phyloP scores from a whole-genome alignment of 23 red algal genomes.

The Gracilariopsis chorda region DNA sequence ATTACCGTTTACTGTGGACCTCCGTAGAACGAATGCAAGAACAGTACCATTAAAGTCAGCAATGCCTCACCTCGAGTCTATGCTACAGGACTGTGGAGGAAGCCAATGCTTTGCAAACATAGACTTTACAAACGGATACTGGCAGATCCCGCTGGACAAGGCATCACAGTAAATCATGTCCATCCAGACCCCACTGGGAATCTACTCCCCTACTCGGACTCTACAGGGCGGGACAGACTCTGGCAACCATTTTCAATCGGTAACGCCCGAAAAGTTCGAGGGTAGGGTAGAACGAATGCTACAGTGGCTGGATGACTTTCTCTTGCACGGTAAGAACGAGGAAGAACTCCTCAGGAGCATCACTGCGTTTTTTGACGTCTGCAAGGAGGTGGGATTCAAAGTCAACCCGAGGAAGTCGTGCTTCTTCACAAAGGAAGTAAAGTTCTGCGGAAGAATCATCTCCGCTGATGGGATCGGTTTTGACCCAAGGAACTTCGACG shows the following conservation, averaged over 20 bases:
- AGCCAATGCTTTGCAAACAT: not conserved
- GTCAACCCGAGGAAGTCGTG: constrained; percentile 11
- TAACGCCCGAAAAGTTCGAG: constrained; percentile 10
- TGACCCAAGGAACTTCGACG: not conserved
- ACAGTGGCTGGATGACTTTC: too few relatives aligned
- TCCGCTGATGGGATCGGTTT: not conserved
- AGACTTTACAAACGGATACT: constrained; percentile 26
- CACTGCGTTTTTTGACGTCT: too few relatives aligned
- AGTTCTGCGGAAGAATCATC: constrained; percentile 19
- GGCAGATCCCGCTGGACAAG: constrained; percentile 26
- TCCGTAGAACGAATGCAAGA: not conserved
- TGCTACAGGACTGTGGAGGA: not conserved
- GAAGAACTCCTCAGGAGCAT: too few relatives aligned
- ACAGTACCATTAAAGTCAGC: not conserved
- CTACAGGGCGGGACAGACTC: not conserved
- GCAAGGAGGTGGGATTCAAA: not conserved
- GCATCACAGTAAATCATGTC: constrained; percentile 10
- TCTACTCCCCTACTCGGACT: not conserved
- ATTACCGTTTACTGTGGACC: not conserved
- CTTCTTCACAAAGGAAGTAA: not conserved
- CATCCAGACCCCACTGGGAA: constrained; percentile 24
- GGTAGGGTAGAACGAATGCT: too few relatives aligned
- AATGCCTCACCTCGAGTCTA: constrained; percentile 6
- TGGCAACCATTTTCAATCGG: constrained; percentile 15
- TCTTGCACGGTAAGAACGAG: too few relatives aligned